A percentile compares a stretch with the other conserved stretches of the same genome.
phyloP scores from a whole-genome alignment of 345 rosid genomes.

The Acer campestre region DNA sequence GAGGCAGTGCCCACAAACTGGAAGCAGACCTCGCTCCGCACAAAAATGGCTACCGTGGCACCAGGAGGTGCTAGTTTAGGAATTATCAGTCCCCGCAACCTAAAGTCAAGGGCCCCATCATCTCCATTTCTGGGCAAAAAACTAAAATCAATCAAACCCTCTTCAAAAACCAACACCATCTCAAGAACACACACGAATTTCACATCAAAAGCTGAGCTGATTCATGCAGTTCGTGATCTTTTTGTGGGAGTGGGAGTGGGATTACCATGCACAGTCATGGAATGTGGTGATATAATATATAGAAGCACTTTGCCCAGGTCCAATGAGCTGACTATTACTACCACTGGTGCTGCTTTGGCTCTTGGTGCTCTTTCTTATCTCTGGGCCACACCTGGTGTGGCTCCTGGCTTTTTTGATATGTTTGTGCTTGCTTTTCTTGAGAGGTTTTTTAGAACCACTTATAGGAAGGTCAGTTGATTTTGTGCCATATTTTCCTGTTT shows the following conservation, averaged over 20 bases:
- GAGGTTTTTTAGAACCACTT: slow-evolving; percentile 78
- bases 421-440: slow-evolving; percentile 93
- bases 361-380: slow-evolving; percentile 82
- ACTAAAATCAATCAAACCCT: slow-evolving; percentile 34
- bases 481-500: neutral
- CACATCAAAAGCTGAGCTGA: slow-evolving; percentile 51
- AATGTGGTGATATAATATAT: slow-evolving; percentile 93
- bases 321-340: slow-evolving; percentile 67
- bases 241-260: slow-evolving; percentile 98
- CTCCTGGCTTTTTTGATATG: slow-evolving; percentile 98
- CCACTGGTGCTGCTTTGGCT: slow-evolving; percentile 83
- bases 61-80: slow-evolving; percentile 49
- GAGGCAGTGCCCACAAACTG: neutral
- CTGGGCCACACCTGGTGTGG: slow-evolving; percentile 99
- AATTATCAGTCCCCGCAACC: slow-evolving; percentile 38
- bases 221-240: slow-evolving; percentile 64
- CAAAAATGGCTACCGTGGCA: slow-evolving; percentile 65
- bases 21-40: slow-evolving; percentile 7
- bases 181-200: slow-evolving; percentile 33
- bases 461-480: slow-evolving; percentile 53
- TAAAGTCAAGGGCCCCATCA: slow-evolving; percentile 24
- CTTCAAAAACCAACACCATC: slow-evolving; percentile 28
- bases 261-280: slow-evolving; percentile 96
- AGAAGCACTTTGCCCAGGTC: slow-evolving; percentile 94
- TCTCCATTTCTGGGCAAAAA: slow-evolving; percentile 71